Conservation (phyloP, 176 grass and related monocot genomes). For the Avena eriantha region DNA sequence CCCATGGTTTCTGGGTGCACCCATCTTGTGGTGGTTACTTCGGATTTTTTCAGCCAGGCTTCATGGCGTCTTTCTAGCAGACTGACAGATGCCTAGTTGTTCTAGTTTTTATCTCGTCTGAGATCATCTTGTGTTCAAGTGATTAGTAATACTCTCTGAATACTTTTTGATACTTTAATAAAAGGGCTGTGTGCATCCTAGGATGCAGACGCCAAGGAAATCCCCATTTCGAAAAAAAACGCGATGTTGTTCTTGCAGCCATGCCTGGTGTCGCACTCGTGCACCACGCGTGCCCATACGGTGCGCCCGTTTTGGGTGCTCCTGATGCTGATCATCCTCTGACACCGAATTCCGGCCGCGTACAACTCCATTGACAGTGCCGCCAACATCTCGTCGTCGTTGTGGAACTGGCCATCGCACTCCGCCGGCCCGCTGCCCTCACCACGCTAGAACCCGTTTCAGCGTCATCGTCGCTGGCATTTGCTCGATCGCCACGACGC, state of each 20-base stretch:
- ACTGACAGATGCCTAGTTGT: too few species aligned
- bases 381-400: constrained; percentile 18
- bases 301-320: background rate
- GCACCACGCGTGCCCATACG: constrained; percentile 38
- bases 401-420: constrained; percentile 38
- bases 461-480: constrained; percentile 30
- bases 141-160: too few species aligned
- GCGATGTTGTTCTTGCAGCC: constrained; percentile 50
- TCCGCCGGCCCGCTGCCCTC: background rate
- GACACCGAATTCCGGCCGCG: constrained; percentile 13
- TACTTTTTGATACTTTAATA: too few species aligned
- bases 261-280: constrained; percentile 41
- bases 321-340: constrained; percentile 31
- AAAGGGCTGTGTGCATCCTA: too few species aligned
- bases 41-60: too few species aligned
- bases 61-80: too few species aligned
- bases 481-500: background rate
- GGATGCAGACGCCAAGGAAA: too few species aligned
- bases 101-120: too few species aligned
- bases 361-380: constrained; percentile 52
- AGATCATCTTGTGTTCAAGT: too few species aligned
- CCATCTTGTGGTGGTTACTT: too few species aligned
- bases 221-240: too few species aligned
- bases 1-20: too few species aligned
- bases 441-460: constrained; percentile 33